Conservation (phyloP, 2,329 filamentous ascomycete genomes). For the Ophiostoma himal-ulmi region DNA sequence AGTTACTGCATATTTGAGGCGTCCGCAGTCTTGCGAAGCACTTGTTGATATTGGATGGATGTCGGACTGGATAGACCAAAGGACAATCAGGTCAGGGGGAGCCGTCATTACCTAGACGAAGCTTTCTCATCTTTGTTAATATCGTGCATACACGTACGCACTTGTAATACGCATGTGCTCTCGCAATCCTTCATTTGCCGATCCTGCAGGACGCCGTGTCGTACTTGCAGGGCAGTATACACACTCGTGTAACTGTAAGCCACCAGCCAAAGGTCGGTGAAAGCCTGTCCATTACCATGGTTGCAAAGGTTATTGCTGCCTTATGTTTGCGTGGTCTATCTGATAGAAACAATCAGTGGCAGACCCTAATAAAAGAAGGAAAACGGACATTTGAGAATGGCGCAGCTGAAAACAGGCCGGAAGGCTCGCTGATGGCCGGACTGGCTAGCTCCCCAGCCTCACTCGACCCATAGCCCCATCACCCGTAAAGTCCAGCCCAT, state of each 20-base stretch:
- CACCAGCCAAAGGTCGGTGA: background rate
- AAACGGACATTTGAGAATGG: background rate
- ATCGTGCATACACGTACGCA: background rate
- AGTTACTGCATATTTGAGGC: background rate
- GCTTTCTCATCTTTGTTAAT: background rate
- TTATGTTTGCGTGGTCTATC: background rate
- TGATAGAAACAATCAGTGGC: background rate
- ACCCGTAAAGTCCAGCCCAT: background rate
- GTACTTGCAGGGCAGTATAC: slow-evolving; percentile 14
- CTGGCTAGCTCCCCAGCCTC: background rate
- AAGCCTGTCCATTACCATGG: background rate
- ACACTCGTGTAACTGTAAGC: slow-evolving; percentile 5
- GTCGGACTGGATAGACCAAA: background rate
- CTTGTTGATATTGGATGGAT: background rate
- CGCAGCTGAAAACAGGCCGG: slow-evolving; percentile 9
- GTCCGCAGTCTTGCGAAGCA: background rate
- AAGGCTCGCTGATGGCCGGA: slow-evolving; percentile 1
- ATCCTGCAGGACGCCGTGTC: slow-evolving; percentile 20
- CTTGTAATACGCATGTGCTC: slow-evolving; percentile 1
- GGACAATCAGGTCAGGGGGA: background rate
- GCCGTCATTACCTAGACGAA: background rate
- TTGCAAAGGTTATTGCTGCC: background rate
- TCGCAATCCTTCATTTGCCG: slow-evolving; percentile 15
- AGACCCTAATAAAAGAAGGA: background rate
- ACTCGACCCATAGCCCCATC: slow-evolving; percentile 9